Evolutionary conservation across 805 yeast genomes (phyloP), one percentile per base, ranked within the genome.

Genomic region (Priceomyces fermenticarens): DNA sequence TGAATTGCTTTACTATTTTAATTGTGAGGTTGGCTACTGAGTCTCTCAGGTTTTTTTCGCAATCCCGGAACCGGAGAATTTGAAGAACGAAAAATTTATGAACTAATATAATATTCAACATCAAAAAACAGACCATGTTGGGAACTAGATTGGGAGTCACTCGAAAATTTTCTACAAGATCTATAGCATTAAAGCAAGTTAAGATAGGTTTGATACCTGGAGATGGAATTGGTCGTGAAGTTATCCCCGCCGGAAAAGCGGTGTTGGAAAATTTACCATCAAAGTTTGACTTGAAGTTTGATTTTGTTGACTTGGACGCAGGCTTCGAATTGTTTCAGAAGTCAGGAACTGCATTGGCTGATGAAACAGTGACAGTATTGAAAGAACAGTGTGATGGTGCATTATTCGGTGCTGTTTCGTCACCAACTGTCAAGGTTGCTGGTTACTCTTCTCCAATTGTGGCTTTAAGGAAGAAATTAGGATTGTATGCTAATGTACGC

Each of bases 391-490:
- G 99, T 68, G 96, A 93, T 57, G 98, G 97, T 72, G 99, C 98
- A 13, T 75, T 93, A 41, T 93, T 93, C 57, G 99, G 99, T 54
- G 96, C 99, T 42, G 99, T 93, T 41, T 88, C 89, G 36, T 89
- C 97, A 13, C 99, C 99, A 51, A 76, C 96, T 34, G 81, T 83
- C 54, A 89, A 89, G 69, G 98, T 93, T 35, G 93, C 78, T 35
- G 99, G 99, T 39, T 93, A 93, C 73, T 90, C 97, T 13, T 91
- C 98, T 25, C 99, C 99, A 53, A 91, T 93, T 64, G 99, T 93
- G 41, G 98, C 98, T n/a, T 76, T 93, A 59, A 85, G 99, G 73
- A 93, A 91, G 79, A 87, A 86, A 67, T 60, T 93, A 67, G 97
- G 96, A 7, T 74, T 93, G 40, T 93, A 86, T 63, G 99, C 99